Conservation (phyloP, 2,329 filamentous ascomycete genomes). For the Nothopassalora personata region DNA sequence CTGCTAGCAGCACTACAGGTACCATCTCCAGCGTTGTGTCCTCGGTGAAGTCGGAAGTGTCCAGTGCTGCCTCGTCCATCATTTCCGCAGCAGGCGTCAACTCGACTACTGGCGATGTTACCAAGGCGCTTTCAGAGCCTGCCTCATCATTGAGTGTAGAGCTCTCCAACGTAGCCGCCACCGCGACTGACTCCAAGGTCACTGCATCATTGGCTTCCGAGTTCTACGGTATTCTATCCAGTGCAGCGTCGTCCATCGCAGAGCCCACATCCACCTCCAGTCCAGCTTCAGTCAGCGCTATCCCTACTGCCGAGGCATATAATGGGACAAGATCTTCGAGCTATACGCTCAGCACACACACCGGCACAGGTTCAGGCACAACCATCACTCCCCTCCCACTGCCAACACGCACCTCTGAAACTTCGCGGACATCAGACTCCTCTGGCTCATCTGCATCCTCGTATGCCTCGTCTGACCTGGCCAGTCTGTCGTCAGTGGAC, state of each 20-base stretch:
- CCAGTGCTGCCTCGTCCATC: conserved; percentile 17
- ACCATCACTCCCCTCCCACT: conserved; percentile 23
- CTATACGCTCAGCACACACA: conserved; percentile 17
- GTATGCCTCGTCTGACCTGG: neutral
- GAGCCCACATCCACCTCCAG: conserved; percentile 9
- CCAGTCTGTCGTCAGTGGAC: neutral
- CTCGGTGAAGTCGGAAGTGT: conserved; percentile 21
- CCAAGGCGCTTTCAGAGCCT: conserved; percentile 25
- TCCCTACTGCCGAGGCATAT: conserved; percentile 11
- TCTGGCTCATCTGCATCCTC: conserved; percentile 11
- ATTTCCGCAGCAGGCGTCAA: conserved; percentile 15
- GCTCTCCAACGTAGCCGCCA: conserved; percentile 28
- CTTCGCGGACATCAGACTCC: conserved; percentile 9
- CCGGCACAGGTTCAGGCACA: conserved; percentile 13
- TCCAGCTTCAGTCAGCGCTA: conserved; percentile 15
- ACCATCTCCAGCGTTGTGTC: conserved; percentile 20
- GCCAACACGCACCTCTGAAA: conserved; percentile 11
- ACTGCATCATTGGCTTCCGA: conserved; percentile 26
- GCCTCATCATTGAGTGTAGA: conserved; percentile 27
- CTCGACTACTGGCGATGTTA: conserved; percentile 6
- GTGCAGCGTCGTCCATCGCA: conserved; percentile 25
- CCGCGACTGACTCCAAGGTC: conserved; percentile 26
- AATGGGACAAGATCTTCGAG: neutral
- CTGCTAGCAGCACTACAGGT: neutral
- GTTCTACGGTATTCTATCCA: conserved; percentile 29